These are phyloP conservation scores for Penicillium lividum DNA, from an alignment of 495 filamentous ascomycete species.

Conservation along the genomic window DNA sequence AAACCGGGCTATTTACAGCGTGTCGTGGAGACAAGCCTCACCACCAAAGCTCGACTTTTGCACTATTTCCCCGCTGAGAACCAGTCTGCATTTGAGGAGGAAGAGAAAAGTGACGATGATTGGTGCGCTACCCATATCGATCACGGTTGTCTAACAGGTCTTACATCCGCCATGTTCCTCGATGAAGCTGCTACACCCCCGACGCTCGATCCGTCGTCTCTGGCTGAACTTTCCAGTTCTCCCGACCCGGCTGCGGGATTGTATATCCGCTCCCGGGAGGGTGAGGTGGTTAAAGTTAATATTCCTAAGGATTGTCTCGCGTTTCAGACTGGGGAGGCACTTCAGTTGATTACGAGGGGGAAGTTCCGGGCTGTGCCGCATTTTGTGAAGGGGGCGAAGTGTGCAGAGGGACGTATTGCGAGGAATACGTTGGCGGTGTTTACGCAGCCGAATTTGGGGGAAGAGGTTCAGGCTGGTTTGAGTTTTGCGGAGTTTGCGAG, in stretches of 20 bases:
- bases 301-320: constrained; percentile 90
- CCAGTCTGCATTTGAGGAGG: constrained; percentile 2
- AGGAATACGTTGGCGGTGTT: constrained; percentile 96
- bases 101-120: constrained; percentile 65
- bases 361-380: constrained; percentile 94
- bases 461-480: constrained; percentile 72
- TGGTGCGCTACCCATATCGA: constrained; percentile 97
- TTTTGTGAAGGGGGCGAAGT: constrained; percentile 75
- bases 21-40: constrained; percentile 80
- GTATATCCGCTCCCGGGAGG: constrained; percentile 86
- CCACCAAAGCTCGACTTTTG: constrained; percentile 87
- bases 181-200: constrained; percentile 65
- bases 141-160: constrained; percentile 88
- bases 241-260: constrained; percentile 84
- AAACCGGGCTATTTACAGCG: constrained; percentile 75
- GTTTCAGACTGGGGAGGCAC: constrained; percentile 92
- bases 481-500: constrained; percentile 88
- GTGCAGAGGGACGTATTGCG: constrained; percentile 57
- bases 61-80: constrained; percentile 75
- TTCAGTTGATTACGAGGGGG: constrained; percentile 85
- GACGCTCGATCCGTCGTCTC: constrained; percentile 32
- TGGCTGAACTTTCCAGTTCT: constrained; percentile 68
- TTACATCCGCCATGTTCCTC: constrained; percentile 95
- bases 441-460: constrained; percentile 91
- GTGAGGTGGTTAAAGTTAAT: constrained; percentile 76